These are phyloP conservation scores for Astragalus membranaceus DNA, from an alignment of 306 rosid genomes.

Conservation along the genomic window DNA sequence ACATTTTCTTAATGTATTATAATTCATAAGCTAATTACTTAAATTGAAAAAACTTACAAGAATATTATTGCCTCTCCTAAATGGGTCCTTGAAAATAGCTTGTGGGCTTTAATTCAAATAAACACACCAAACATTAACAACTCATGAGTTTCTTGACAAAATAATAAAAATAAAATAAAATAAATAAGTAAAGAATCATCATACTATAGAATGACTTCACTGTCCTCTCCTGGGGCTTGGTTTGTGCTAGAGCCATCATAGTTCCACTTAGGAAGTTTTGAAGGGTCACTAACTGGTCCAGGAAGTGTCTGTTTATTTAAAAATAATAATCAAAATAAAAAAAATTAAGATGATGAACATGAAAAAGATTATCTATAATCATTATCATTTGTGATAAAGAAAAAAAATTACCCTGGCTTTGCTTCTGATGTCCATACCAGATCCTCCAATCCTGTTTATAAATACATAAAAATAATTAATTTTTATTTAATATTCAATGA, in stretches of 20 bases:
- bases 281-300: constrained; percentile 48
- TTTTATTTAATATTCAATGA: not conserved
- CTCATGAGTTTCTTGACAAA: not conserved
- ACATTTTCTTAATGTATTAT: not conserved
- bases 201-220: constrained; percentile 67
- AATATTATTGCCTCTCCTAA: constrained; percentile 53
- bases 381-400: not conserved
- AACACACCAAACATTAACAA: not conserved
- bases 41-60: constrained; percentile 34
- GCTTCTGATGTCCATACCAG: constrained; percentile 66
- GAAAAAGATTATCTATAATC: not conserved
- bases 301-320: constrained; percentile 41
- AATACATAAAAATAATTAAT: not conserved
- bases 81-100: constrained; percentile 64
- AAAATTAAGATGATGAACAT: not conserved
- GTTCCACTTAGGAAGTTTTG: constrained; percentile 44
- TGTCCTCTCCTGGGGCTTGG: constrained; percentile 66
- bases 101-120: constrained; percentile 41
- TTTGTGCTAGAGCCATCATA: constrained; percentile 57
- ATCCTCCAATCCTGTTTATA: constrained; percentile 61
- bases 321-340: not conserved
- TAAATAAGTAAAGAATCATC: not conserved
- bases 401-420: constrained; percentile 48
- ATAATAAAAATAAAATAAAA: not conserved
- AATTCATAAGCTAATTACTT: not conserved